These are phyloP conservation scores for Macadamia tetraphylla DNA, from an alignment of 164 flowering plant species.

Conservation along the genomic window DNA sequence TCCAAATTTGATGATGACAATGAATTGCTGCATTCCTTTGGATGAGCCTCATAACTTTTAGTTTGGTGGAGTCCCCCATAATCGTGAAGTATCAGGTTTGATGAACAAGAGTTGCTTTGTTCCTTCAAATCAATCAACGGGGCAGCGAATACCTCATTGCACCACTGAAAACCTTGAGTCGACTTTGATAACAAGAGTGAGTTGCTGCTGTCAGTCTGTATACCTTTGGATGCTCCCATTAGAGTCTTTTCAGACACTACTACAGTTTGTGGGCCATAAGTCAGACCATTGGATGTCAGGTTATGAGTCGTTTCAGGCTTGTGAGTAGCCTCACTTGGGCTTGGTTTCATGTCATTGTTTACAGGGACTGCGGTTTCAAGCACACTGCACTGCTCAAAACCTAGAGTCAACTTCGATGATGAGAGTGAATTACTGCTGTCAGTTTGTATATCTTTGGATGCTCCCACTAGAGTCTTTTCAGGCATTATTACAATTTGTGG, in stretches of 20 bases:
- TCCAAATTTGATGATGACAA: slow-evolving; percentile 55
- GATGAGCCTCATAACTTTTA: too few species aligned
- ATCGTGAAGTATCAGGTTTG: neutral
- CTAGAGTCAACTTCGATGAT: slow-evolving; percentile 7
- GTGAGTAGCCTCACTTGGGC: too few species aligned
- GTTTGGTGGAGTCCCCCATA: neutral
- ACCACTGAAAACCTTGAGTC: slow-evolving; percentile 40
- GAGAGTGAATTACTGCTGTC: neutral
- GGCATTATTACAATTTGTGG: slow-evolving; percentile 22
- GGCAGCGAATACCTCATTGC: slow-evolving; percentile 35
- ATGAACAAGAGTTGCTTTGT: slow-evolving; percentile 3
- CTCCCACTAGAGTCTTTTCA: slow-evolving; percentile 20
- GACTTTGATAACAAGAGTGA: slow-evolving; percentile 59
- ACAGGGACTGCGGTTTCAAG: too few species aligned
- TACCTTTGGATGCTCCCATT: too few species aligned
- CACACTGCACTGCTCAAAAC: slow-evolving; percentile 23
- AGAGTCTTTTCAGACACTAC: too few species aligned
- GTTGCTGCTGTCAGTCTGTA: slow-evolving; percentile 22
- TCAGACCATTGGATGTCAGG: too few species aligned
- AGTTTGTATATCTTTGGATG: slow-evolving; percentile 36
- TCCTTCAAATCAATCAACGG: slow-evolving; percentile 23
- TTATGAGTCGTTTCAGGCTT: too few species aligned
- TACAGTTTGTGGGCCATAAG: too few species aligned
- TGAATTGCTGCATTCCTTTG: slow-evolving; percentile 32
- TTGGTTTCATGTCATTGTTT: too few species aligned